Conservation (phyloP, 2,329 filamentous ascomycete genomes). For the Dryadomyces quercivorus region DNA sequence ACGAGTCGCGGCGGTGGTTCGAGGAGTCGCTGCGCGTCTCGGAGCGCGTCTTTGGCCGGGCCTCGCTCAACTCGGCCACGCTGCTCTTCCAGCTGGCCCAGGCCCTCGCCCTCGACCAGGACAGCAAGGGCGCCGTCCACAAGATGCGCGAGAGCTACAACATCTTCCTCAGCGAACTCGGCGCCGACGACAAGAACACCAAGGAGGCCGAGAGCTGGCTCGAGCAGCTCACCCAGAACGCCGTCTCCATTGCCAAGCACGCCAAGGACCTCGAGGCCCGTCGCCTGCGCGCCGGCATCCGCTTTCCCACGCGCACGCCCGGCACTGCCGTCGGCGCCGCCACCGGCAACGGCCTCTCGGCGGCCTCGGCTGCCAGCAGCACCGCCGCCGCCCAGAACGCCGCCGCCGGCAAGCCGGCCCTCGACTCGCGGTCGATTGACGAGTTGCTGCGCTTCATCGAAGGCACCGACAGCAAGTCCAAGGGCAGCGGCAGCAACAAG, state of each 20-base stretch:
- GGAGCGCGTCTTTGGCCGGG: constrained; percentile 77
- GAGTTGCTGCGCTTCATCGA: constrained; percentile 93
- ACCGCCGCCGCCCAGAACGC: not conserved
- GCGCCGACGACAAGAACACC: constrained; percentile 87
- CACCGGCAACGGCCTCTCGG: constrained; percentile 3
- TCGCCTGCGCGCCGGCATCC: constrained; percentile 57
- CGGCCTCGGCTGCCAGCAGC: not conserved
- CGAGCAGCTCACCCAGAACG: constrained; percentile 89
- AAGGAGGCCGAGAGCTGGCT: constrained; percentile 97
- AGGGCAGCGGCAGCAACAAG: constrained; percentile 14
- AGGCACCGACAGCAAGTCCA: constrained; percentile 46
- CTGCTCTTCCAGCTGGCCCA: constrained; percentile 96
- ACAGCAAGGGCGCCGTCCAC: constrained; percentile 80
- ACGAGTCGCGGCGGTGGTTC: constrained; percentile 93
- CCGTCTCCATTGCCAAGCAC: constrained; percentile 87
- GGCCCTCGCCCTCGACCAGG: constrained; percentile 86
- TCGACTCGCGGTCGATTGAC: constrained; percentile 79
- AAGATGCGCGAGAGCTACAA: constrained; percentile 96
- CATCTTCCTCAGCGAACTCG: constrained; percentile 82
- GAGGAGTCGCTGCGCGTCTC: constrained; percentile 84
- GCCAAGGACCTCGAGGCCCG: constrained; percentile 74
- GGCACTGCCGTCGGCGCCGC: constrained; percentile 32
- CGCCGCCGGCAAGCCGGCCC: constrained; percentile 23
- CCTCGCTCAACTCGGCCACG: constrained; percentile 86
- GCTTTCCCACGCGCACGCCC: constrained; percentile 45